Base-by-base conservation (phyloP, 2,329 filamentous ascomycete species). In the Diaporthe velutina region DNA sequence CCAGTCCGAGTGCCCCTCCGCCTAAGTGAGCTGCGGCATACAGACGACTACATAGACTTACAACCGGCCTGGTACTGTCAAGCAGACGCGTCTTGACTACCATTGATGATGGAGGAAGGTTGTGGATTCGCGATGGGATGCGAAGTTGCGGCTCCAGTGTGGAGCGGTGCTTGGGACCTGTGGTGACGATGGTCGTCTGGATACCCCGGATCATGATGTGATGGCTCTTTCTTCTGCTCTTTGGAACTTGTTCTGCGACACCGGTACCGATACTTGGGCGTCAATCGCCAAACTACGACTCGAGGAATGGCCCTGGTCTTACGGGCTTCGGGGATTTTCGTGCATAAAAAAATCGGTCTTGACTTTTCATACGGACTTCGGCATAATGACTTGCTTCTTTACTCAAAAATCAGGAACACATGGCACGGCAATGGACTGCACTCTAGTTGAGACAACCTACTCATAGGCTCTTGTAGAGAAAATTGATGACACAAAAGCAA, bases 1-100 rank as follows among this genome's bases (percentile, higher is more conserved):
- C 84, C 96, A 98, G 91, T 92, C 94, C 80, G 92, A 94, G 82
- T 99, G 97, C 93, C 95, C 96, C 82, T 95, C 94, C 89, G 94
- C 93, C 84, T 89, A 88, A 86, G 80, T 73, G 68, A 70, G 71
- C 64, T 66, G 71, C 25, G 74, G 74, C 74, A 67, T 66, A 74
- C 73, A 76, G 75, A 76, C 75, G 75, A 76, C 75, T 74, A 71
- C 73, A 71, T 58, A 52, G 58, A 42, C 55, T 76, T 71, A 61
- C 75, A 76, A 76, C 75, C 75, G 75, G 61, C 75, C 73, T 76
- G 73, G 67, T 67, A 61, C 58, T 58, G 74, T 72, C 73, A 60
- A 74, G 73, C 60, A 61, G 68, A 28, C 45, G 38, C 42, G 73
- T 76, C 68, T 50, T 64, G 72, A 48, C 60, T 57, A 45, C 71